Evolutionary conservation across 2,329 filamentous ascomycete genomes (phyloP), one percentile per base, ranked within the genome.

Genomic region (Aspergillus unguis): DNA sequence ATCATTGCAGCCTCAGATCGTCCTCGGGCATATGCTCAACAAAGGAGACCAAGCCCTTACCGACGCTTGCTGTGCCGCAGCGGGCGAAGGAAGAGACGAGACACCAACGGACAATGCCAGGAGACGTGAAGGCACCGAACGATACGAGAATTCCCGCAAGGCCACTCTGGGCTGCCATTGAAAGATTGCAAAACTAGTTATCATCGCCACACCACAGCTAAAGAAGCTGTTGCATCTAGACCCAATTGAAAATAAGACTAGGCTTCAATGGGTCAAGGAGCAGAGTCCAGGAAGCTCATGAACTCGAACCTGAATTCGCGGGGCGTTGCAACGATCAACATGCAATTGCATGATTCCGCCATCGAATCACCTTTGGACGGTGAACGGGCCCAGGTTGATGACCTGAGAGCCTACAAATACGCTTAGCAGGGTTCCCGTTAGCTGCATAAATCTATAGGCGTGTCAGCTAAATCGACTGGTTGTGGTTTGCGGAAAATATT

Each of bases 401-500:
- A 53, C 52, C 51, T 52, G 47, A 44, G 37, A 54, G 49, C 27
- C 50, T 50, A 58, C 36, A 35, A 48, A 56, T 55, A 42, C 36
- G 47, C 35, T 43, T 38, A 49, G 48, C 60, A 58, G 54, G 60
- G 57, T 47, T 57, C 29, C 26, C 47, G 50, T 35, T 69, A 67
- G 65, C 56, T 65, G 65, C 67, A 69, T 65, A 61, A 61, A 53
- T 52, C 43, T 52, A 54, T 48, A 59, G 54, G 56, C 61, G 44
- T 57, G 46, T 53, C 49, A 55, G 38, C 41, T 25, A 17, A 41
- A 48, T 50, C 52, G 48, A 69, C 67, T 70, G 66, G 66, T 56
- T 48, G 48, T 53, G 31, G 51, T 17, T 42, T 41, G 56, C 46
- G 58, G 55, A 62, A 59, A 55, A 58, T 53, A 50, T 57, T 62